A percentile compares a stretch with the other conserved stretches of the same genome.
Conservation (phyloP, 768 basidiomycete species). For the Suillus cothurnatus region DNA sequence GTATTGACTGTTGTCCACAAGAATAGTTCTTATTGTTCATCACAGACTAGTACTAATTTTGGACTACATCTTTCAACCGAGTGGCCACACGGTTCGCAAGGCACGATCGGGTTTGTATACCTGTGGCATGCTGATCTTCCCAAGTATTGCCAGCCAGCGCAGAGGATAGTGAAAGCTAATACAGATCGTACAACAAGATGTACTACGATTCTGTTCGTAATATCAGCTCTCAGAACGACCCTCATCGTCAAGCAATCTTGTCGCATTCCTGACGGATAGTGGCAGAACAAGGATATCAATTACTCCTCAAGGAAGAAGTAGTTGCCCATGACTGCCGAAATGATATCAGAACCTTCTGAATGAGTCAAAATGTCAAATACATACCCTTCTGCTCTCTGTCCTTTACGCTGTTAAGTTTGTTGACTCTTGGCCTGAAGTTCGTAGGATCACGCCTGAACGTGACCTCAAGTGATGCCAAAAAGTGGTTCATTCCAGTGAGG, state of each 20-base stretch:
- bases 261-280: neutral
- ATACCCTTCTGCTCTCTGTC: constrained; percentile 86
- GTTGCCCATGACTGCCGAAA: constrained; percentile 65
- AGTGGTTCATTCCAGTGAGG: constrained; percentile 96
- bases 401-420: constrained; percentile 83
- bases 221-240: neutral
- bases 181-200: neutral
- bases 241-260: neutral
- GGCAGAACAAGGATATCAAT: constrained; percentile 6
- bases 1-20: constrained; percentile 6
- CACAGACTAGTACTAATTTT: neutral
- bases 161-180: neutral
- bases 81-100: neutral
- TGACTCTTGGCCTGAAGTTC: constrained; percentile 87
- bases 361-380: constrained; percentile 21
- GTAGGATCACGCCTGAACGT: constrained; percentile 98
- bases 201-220: neutral
- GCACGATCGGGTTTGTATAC: neutral
- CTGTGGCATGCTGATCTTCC: constrained; percentile 6
- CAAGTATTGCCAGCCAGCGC: neutral
- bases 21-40: neutral
- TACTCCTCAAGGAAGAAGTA: constrained; percentile 94
- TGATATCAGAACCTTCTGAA: constrained; percentile 12
- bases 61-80: constrained; percentile 2
- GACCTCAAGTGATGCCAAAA: constrained; percentile 93